Evolutionary conservation across 2,329 filamentous ascomycete genomes (phyloP).

Genomic region (Septoria petroselini): DNA sequence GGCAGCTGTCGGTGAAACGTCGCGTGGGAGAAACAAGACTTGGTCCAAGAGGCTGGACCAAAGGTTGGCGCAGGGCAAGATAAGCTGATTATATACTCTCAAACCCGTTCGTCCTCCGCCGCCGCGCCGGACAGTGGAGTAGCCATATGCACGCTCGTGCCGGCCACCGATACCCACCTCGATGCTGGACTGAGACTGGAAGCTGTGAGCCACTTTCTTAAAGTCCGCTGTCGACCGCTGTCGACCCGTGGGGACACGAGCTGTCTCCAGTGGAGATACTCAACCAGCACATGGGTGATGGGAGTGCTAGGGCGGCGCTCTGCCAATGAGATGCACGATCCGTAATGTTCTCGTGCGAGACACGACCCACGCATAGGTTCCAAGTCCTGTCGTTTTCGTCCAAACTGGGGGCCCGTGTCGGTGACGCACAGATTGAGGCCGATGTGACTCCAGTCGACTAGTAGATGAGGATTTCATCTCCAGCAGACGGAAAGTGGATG

Average conservation of each 20-base stretch:
- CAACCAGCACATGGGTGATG: too few species aligned
- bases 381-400: slow-evolving; percentile 1
- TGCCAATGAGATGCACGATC: background rate
- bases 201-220: background rate
- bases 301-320: slow-evolving; percentile 1
- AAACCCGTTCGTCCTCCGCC: background rate
- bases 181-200: slow-evolving; percentile 4
- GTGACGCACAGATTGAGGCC: slow-evolving; percentile 9
- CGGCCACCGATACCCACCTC: background rate
- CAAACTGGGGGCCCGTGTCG: slow-evolving; percentile 7
- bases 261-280: slow-evolving; percentile 14
- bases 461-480: slow-evolving; percentile 1
- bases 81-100: slow-evolving; percentile 12
- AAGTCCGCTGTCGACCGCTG: background rate
- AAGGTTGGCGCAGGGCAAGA: slow-evolving; percentile 10
- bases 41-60: slow-evolving; percentile 30
- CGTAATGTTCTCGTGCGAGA: background rate
- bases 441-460: slow-evolving; percentile 5
- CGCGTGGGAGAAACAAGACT: slow-evolving; percentile 10
- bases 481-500: slow-evolving; percentile 13
- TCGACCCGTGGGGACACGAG: slow-evolving; percentile 14
- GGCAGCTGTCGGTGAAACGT: slow-evolving; percentile 10
- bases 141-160: slow-evolving; percentile 7
- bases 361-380: background rate
- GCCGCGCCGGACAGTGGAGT: slow-evolving; percentile 9